phyloP scores from a whole-genome alignment of 2,329 filamentous ascomycete genomes.

The Apiospora sp. region DNA sequence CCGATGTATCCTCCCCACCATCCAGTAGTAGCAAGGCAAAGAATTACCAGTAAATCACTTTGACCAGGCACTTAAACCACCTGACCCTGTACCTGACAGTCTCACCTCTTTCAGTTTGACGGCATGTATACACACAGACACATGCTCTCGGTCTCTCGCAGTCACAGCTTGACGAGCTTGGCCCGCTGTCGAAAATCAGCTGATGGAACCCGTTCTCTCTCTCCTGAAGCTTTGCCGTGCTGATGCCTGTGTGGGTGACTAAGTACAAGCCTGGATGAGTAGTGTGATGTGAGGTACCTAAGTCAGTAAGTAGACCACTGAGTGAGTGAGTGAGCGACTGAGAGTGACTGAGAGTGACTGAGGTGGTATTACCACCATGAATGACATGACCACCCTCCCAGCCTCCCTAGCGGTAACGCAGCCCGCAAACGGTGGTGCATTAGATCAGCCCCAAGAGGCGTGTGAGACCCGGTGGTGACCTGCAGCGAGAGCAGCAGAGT shows the following conservation, averaged over 20 bases:
- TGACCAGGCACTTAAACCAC: not conserved
- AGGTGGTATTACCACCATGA: not conserved
- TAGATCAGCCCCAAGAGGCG: slow-evolving; percentile 13
- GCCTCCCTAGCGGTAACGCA: not conserved
- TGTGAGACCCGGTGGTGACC: slow-evolving; percentile 4
- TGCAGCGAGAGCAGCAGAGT: not conserved
- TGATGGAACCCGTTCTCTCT: not conserved
- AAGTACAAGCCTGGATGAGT: not conserved
- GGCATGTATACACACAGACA: slow-evolving; percentile 15
- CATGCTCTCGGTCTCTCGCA: not conserved
- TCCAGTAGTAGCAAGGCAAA: not conserved
- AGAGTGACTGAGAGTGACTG: not conserved
- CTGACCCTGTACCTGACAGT: not conserved
- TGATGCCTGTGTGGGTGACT: not conserved
- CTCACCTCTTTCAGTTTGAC: not conserved
- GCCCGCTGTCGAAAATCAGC: not conserved
- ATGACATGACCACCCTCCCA: not conserved
- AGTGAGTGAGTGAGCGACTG: not conserved
- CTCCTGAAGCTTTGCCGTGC: not conserved
- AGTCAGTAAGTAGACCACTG: not conserved
- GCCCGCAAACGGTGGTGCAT: slow-evolving; percentile 16
- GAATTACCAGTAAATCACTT: not conserved
- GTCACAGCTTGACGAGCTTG: too few species aligned
- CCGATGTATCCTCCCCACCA: not conserved
- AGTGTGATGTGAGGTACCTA: not conserved